phyloP scores from a whole-genome alignment of 306 rosid genomes.

The Inga oerstediana region DNA sequence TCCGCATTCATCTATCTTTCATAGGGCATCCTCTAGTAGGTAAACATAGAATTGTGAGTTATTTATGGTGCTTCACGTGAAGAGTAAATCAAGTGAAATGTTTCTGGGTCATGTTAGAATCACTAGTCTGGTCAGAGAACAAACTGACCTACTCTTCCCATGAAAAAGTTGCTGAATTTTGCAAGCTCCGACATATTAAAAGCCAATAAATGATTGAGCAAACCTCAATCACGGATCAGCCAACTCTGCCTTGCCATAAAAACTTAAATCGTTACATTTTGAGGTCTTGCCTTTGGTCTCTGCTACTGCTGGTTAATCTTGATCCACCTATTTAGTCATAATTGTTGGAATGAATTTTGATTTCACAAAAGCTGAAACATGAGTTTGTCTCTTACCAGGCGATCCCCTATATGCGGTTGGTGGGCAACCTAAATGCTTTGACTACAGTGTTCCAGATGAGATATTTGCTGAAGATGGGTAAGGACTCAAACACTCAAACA shows the following conservation, averaged over 20 bases:
- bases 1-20: constrained; percentile 93
- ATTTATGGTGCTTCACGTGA: constrained; percentile 12
- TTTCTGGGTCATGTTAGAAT: background rate
- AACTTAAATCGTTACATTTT: background rate
- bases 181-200: background rate
- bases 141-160: background rate
- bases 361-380: background rate
- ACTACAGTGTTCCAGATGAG: constrained; percentile 49
- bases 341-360: background rate
- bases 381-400: constrained; percentile 44
- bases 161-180: background rate
- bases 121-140: background rate
- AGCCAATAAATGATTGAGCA: background rate
- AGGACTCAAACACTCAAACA: constrained; percentile 9
- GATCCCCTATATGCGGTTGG: constrained; percentile 86
- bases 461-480: constrained; percentile 85
- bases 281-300: background rate
- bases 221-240: background rate
- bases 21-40: constrained; percentile 87
- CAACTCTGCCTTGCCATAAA: background rate
- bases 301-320: background rate
- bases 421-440: constrained; percentile 74
- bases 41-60: constrained; percentile 36
- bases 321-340: background rate
- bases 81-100: constrained; percentile 16